phyloP scores from a whole-genome alignment of 2,329 filamentous ascomycete species.

The Exophiala xenobiotica region DNA sequence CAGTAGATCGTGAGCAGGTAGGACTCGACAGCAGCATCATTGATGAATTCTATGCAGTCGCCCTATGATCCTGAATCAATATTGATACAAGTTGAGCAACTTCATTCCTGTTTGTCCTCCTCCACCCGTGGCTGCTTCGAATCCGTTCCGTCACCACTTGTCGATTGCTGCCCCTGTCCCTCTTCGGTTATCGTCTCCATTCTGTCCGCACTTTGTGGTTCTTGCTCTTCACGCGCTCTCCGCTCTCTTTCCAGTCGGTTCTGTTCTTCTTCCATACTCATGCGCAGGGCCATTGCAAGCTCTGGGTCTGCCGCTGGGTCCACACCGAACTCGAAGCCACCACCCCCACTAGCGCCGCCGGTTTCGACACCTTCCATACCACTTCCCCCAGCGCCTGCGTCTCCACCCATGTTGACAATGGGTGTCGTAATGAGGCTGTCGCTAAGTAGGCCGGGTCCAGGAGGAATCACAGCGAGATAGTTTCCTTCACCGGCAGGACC shows the following conservation, averaged over 20 bases:
- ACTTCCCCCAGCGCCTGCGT: conserved; percentile 51
- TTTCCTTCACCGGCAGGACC: conserved; percentile 74
- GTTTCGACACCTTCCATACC: conserved; percentile 55
- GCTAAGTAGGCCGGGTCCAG: conserved; percentile 86
- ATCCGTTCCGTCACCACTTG: conserved; percentile 15
- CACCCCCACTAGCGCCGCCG: conserved; percentile 52
- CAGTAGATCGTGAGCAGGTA: no score
- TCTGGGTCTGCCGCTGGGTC: conserved; percentile 92
- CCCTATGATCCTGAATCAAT: background rate
- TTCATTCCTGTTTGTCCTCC: conserved; percentile 29
- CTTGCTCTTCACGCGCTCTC: conserved; percentile 67
- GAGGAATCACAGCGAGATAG: conserved; percentile 84
- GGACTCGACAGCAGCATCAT: no score
- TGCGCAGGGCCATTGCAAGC: conserved; percentile 86
- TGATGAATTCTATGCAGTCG: background rate
- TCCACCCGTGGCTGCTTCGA: conserved; percentile 31
- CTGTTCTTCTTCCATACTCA: conserved; percentile 98
- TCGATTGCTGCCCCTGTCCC: conserved; percentile 51
- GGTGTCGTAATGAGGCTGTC: conserved; percentile 87
- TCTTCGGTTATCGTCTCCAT: conserved; percentile 83
- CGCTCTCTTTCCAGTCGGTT: conserved; percentile 85
- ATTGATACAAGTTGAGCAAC: conserved; percentile 1
- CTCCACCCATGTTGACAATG: conserved; percentile 71
- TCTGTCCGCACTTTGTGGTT: conserved; percentile 59
- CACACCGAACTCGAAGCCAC: conserved; percentile 81